These are phyloP conservation scores for Citrullus mucosospermus DNA, from an alignment of 306 rosid genomes.

Conservation along the genomic window DNA sequence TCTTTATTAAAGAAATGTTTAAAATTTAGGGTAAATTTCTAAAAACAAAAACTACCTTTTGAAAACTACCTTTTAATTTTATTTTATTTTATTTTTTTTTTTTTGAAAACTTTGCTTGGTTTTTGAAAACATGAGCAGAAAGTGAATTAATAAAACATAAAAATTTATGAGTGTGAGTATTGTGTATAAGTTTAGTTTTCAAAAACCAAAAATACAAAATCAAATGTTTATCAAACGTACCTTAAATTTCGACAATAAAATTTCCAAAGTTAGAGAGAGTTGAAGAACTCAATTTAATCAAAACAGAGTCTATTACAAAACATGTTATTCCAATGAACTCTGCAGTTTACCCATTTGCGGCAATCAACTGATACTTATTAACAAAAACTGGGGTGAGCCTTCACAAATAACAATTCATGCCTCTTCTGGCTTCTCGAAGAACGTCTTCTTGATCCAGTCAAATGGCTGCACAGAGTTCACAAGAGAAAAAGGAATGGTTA, in stretches of 20 bases:
- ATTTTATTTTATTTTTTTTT: too few species aligned
- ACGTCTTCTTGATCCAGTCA: slow-evolving; percentile 72
- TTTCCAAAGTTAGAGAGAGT: background rate
- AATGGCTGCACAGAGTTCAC: slow-evolving; percentile 43
- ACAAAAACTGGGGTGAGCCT: background rate
- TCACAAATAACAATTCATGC: slow-evolving; percentile 4
- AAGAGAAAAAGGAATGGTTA: background rate
- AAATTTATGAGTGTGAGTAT: too few species aligned
- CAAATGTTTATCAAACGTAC: too few species aligned
- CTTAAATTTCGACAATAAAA: background rate
- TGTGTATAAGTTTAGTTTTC: too few species aligned
- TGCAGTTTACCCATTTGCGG: background rate
- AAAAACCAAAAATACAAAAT: too few species aligned
- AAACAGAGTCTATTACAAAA: background rate
- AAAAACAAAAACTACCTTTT: too few species aligned
- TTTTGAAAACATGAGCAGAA: too few species aligned
- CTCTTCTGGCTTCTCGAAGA: slow-evolving; percentile 64
- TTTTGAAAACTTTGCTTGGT: too few species aligned
- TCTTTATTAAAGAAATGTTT: too few species aligned
- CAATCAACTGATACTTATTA: background rate
- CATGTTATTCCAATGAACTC: slow-evolving; percentile 8
- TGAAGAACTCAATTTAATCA: background rate
- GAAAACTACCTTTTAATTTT: too few species aligned
- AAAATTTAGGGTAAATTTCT: too few species aligned
- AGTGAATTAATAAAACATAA: too few species aligned